Base-by-base conservation (phyloP, 108 stramenopile species). In the Epithemia pelagica region DNA sequence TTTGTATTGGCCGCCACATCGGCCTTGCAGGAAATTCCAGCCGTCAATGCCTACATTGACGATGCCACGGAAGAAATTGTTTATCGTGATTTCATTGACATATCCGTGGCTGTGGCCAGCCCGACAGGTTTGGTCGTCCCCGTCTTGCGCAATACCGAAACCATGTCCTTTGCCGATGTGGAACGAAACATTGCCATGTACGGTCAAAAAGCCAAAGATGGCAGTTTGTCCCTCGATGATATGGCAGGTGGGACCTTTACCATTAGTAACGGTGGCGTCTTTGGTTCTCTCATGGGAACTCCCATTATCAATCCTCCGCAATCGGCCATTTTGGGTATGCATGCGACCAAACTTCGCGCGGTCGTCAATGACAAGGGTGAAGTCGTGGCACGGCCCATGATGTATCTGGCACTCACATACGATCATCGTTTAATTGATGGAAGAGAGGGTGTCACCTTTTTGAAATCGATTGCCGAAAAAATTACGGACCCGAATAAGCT, bases 261-360 rank as follows among this genome's bases (percentile, higher is more conserved):
- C 69, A 99, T 99, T 73, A 90, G 90, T 46, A 99, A 99, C 74
- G 99, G 99, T n/a, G 99, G 99, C 54, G 99, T 99, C 7, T 99
- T 99, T 68, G 99, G 99, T 37, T 93, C 91, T 5, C 78, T 99
- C 24, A 96, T 98, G 92, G 97, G 97, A 31, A 99, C 99, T 10
- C 99, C 99, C 57, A 99, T 99, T 78, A 96, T 99, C 86, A 99
- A 99, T 85, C 94, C 94, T 37, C 99, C 99, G 0, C 99, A 99
- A 71, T 88, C 86, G 28, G 99, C 99, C n/a, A 97, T 99, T 74
- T 88, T 99, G 69, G 99, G 99, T 53, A 99, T 99, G 99, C 99
- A 99, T 81, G 97, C 97, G 27, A 98, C 97, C 61, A 99, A 99
- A 84, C 90, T 97, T 94, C 76, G 99, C 60, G 83, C 99, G 1